Evolutionary conservation across 768 basidiomycete genomes (phyloP).

Genomic region (Amanita phalloides): DNA sequence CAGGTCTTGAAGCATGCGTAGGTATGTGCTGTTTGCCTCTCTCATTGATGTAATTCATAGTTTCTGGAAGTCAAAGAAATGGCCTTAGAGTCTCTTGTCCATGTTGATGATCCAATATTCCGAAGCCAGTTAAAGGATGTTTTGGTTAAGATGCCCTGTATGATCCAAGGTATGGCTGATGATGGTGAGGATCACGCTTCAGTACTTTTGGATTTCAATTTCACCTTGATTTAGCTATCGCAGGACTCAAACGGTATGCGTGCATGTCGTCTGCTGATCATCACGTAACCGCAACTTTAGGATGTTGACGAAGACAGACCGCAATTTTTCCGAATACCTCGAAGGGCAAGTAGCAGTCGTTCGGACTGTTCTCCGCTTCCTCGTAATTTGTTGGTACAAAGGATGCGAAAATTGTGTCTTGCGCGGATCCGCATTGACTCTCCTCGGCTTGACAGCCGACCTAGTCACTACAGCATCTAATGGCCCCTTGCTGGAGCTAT

Average conservation of each 20-base stretch:
- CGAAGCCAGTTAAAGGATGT: background rate
- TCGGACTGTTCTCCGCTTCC: slow-evolving; percentile 18
- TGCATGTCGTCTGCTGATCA: background rate
- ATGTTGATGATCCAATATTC: background rate
- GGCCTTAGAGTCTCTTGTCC: slow-evolving; percentile 15
- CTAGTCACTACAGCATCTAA: slow-evolving; percentile 3
- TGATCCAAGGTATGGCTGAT: background rate
- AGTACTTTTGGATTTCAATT: background rate
- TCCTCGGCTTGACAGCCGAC: slow-evolving; percentile 6
- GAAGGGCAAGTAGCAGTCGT: slow-evolving; percentile 9
- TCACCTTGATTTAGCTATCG: background rate
- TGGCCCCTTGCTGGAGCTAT: slow-evolving; percentile 12
- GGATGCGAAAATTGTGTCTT: slow-evolving; percentile 8
- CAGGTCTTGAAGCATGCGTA: slow-evolving; percentile 9
- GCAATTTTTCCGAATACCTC: background rate
- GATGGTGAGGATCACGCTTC: background rate
- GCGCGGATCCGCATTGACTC: slow-evolving; percentile 4
- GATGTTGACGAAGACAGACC: background rate
- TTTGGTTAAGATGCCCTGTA: background rate
- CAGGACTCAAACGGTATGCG: background rate
- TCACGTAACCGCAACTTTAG: background rate
- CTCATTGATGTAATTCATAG: background rate
- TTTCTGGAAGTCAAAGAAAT: slow-evolving; percentile 19
- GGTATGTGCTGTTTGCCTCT: slow-evolving; percentile 10
- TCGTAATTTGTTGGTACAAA: slow-evolving; percentile 24